Conservation (phyloP, 345 rosid genomes). For the Rubroshorea leprosula region DNA sequence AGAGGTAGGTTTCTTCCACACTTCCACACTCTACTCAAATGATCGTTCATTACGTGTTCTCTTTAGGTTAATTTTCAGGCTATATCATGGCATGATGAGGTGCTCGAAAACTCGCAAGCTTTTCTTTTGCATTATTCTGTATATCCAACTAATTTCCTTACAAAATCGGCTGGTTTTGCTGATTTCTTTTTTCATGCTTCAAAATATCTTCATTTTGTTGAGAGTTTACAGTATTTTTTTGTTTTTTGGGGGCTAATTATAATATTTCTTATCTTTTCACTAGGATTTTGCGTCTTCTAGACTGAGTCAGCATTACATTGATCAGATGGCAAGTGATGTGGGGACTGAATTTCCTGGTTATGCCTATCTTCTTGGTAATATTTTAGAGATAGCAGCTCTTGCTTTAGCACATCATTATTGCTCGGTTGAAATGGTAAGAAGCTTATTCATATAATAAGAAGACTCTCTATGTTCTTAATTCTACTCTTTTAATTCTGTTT, state of each 20-base stretch:
- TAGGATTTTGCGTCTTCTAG: constrained; percentile 67
- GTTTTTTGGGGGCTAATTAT: too few species aligned
- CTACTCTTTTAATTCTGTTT: background rate
- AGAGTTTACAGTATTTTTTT: too few species aligned
- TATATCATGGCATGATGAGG: background rate
- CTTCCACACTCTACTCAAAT: too few species aligned
- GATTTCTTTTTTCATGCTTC: background rate
- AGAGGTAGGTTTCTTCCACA: too few species aligned
- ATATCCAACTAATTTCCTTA: too few species aligned
- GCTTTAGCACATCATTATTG: constrained; percentile 70
- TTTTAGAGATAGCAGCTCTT: constrained; percentile 74
- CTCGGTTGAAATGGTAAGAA: constrained; percentile 74
- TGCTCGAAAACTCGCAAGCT: background rate
- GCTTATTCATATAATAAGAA: constrained; percentile 7
- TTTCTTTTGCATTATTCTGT: background rate
- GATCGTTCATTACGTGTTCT: background rate
- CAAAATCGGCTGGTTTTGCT: background rate
- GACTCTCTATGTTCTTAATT: background rate
- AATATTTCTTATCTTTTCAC: constrained; percentile 22
- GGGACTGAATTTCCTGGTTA: constrained; percentile 59
- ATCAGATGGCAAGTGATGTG: constrained; percentile 65
- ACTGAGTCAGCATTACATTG: constrained; percentile 62
- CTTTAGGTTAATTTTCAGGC: background rate
- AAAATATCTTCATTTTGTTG: background rate
- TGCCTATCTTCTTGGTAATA: constrained; percentile 91